Base-by-base conservation (phyloP, 345 rosid genomes). In the Eucalyptus regnans region DNA sequence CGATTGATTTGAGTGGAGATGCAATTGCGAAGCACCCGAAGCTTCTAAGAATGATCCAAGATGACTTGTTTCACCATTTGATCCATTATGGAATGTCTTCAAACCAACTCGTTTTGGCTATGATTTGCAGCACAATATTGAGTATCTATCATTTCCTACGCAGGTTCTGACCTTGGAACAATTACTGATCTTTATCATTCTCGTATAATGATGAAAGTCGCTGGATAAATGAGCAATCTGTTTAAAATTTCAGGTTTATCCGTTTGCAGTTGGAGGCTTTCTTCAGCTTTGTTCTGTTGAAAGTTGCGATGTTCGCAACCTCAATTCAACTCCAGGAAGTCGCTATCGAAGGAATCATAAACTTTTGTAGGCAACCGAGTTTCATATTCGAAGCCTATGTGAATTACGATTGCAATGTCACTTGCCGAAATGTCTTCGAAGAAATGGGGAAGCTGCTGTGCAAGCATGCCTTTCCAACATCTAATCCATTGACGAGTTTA, bases 231-330 rank as follows among this genome's bases (percentile, higher is more conserved):
- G 51, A 81, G 49, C 58, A 29, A 62, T 31, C 60, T 33, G 41
- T 37, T n/a, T 86, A 9, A 68, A 87, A 41, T 43, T 83, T 76
- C 92, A 98, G 99, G 94, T 98, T 93, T 89, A 90, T 94, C 92
- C 97, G 98, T 71, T 92, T 98, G 87, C 99, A 97, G 80, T 92
- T 98, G n/a, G 99, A 98, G 92, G 96, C 98, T 25, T 97, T 98
- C 92, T 97, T 98, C 90, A 90, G 92, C 64, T 95, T 92, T 29
- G 98, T 98, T 86, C 81, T 97, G 68, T 58, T 98, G 88, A 94
- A 81, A 91, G 90, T 93, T 29, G 93, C 96, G 14, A 62, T 91
- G n/a, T 60, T 87, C 12, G 93, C 92, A 17, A 90, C 89, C n/a
- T 90, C 93, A 50, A 54, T 88, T 89, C 99, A 95, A 83, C 90